Base-by-base conservation (phyloP, 2,329 filamentous ascomycete genomes). In the Dactylonectria macrodidyma region DNA sequence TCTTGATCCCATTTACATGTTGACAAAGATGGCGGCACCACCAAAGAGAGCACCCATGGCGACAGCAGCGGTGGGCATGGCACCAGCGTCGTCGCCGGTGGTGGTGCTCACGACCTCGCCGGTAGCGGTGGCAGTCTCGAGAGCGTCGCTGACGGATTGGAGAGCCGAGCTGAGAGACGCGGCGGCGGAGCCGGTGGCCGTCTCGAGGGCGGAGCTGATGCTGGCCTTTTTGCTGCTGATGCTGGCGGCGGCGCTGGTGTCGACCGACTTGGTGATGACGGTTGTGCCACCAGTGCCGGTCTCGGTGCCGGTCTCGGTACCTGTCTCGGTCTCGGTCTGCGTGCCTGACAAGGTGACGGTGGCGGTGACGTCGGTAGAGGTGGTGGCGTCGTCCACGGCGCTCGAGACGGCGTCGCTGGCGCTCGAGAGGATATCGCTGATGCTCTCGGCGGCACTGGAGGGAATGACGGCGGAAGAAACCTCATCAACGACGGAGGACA, bases 41-140 rank as follows among this genome's bases (percentile, higher is more conserved):
- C 59, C 59, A 11, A 61, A 44, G 16, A 61, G 50, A 22, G 59
- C 59, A 14, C 59, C 59, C 22, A 61, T 30, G 36, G 59, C 59
- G 14, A 61, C 34, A 22, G 59, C 59, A 47, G 59, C 59, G 12
- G 59, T 61, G 7, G 48, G 59, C 36, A 61, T 55, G 16, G 59
- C 38, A n/a, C 59, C 59, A 12, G 44, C 38, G 11, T 48, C 59
- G 12, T 26, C 22, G 7, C 22, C 36, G 10, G 19, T 30, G 10
- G 58, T 41, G 16, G 59, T 44, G 33, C 46, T 51, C 14, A 19
- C 11, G 30, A 47, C 16, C 6, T n/a, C 41, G 19, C 26, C 34
- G n/a, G 58, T 46, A 4, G 11, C 12, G 2, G 59, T 54, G 14
- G 52, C 52, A 46, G 26, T 30, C 5, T 38, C 33, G 19, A 55